Base-by-base conservation (phyloP, 257 asterid species). In the Fraxinus cuspidata region DNA sequence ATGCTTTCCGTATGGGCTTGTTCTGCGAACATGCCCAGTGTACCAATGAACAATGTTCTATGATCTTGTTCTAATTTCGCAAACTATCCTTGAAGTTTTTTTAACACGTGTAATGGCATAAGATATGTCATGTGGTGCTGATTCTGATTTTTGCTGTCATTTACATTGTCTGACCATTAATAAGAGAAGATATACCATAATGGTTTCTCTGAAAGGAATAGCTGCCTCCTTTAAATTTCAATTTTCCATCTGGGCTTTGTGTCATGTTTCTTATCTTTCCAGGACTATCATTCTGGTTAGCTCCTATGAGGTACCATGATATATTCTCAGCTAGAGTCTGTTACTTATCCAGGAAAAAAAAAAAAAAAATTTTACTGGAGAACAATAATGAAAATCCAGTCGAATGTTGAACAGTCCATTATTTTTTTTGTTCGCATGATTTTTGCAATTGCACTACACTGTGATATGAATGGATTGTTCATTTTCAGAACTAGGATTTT, bases 131-230 rank as follows among this genome's bases (percentile, higher is more conserved):
- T 25, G 15, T 13, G 68, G 32, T 63, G 40, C 56, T 80, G 31
- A 70, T 67, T 76, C 56, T 80, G 23, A 63, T 67, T 76, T 75
- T 47, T 71, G 49, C 18, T 25, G 73, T 60, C 64, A 37, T 76
- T 71, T 21, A 15, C 71, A 38, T 58, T 64, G 67, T 53, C 34
- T 9, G 19, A 25, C 12, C 34, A 25, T 78, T 53, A 27, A 23
- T 32, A 60, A 16, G 70, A 32, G 47, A 28, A 2, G 35, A 19
- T 51, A 32, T 31, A 31, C 2, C 28, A 21, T 76, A 38, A 67
- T 19, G 29, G 9, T 12, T 32, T 74, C 40, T 28, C 38, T 47
- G 58, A 68, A 44, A 60, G n/a, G 42, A 73, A 27, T 21, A 10
- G 65, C 4, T 31, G 13, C 47, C 58, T 31, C 79, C 21, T 11